A percentile compares a stretch with the other conserved stretches of the same genome.
These are phyloP conservation scores for Elaeis oleifera DNA, from an alignment of 202 grass and related monocot species.

Conservation along the genomic window DNA sequence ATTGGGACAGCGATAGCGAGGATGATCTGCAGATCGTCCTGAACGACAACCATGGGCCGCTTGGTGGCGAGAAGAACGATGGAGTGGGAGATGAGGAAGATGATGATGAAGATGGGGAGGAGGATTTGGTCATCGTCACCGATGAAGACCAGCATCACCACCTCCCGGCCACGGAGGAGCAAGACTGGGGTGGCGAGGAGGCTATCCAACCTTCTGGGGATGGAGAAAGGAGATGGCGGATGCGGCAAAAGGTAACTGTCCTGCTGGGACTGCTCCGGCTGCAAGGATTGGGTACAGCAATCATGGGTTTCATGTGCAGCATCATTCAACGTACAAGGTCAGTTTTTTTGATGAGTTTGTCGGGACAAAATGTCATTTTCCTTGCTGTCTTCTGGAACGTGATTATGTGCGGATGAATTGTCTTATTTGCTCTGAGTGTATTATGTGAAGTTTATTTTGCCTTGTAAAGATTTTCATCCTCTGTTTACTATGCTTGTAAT, in stretches of 20 bases:
- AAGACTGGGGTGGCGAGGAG: conserved; percentile 82
- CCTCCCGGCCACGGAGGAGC: conserved; percentile 56
- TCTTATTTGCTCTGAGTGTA: no score
- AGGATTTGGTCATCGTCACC: conserved; percentile 71
- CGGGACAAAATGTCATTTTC: conserved; percentile 10
- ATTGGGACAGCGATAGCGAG: conserved; percentile 93
- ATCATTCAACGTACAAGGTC: conserved; percentile 99
- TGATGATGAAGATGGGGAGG: conserved; percentile 67
- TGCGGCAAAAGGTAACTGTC: conserved; percentile 27
- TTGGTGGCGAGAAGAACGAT: conserved; percentile 15
- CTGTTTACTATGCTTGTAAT: no score
- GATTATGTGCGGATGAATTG: no score
- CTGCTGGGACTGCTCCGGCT: conserved; percentile 17
- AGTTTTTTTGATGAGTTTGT: conserved; percentile 49
- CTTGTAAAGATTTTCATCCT: no score
- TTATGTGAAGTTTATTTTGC: no score
- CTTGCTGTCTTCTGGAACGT: no score
- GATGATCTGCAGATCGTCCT: conserved; percentile 97
- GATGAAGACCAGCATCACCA: conserved; percentile 50
- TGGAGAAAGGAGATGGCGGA: conserved; percentile 72
- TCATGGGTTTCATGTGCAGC: conserved; percentile 66
- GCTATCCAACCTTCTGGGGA: conserved; percentile 27
- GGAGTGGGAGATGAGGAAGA: conserved; percentile 38
- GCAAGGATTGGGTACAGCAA: conserved; percentile 68
- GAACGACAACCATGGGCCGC: conserved; percentile 63